Percentiles rank a stretch among this genome's conserved stretches.
These are phyloP conservation scores for Salix arbutifolia DNA, from an alignment of 345 rosid species.

Conservation along the genomic window DNA sequence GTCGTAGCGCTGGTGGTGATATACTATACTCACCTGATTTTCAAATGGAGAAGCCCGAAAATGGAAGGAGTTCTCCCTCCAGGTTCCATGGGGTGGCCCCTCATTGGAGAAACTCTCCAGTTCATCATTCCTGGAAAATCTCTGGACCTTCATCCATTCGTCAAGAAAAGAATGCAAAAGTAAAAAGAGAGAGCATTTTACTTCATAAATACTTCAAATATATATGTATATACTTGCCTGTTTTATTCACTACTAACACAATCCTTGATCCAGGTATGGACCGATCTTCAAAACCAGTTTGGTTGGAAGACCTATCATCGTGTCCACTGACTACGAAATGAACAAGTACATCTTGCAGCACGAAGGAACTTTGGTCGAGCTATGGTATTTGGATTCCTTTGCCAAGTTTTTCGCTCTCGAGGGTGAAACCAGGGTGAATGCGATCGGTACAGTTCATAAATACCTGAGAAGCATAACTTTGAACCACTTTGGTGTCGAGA, in stretches of 20 bases:
- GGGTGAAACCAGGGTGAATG: slow-evolving; percentile 1
- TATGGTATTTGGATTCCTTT: slow-evolving; percentile 1
- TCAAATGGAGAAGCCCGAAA: neutral
- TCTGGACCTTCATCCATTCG: neutral
- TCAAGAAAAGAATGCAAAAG: neutral
- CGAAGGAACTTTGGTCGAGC: slow-evolving; percentile 16
- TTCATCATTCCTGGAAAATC: too few relatives aligned
- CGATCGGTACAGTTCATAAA: slow-evolving; percentile 1
- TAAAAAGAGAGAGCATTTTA: neutral
- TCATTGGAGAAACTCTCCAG: too few relatives aligned
- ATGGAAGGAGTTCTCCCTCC: neutral
- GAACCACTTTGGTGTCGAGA: slow-evolving; percentile 19
- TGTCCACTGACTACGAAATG: slow-evolving; percentile 21
- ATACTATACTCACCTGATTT: neutral
- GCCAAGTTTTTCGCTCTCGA: slow-evolving; percentile 21
- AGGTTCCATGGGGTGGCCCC: too few relatives aligned
- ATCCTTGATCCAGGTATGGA: slow-evolving; percentile 16
- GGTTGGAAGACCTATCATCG: slow-evolving; percentile 6
- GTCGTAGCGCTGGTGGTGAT: neutral
- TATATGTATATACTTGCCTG: neutral
- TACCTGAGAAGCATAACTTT: slow-evolving; percentile 9
- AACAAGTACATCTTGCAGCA: slow-evolving; percentile 21
- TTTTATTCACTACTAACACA: neutral
- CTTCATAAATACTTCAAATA: neutral
- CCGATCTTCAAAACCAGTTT: slow-evolving; percentile 2